Conservation (phyloP, 1,284 basidiomycete species). For the Cystodermella granulosa region DNA sequence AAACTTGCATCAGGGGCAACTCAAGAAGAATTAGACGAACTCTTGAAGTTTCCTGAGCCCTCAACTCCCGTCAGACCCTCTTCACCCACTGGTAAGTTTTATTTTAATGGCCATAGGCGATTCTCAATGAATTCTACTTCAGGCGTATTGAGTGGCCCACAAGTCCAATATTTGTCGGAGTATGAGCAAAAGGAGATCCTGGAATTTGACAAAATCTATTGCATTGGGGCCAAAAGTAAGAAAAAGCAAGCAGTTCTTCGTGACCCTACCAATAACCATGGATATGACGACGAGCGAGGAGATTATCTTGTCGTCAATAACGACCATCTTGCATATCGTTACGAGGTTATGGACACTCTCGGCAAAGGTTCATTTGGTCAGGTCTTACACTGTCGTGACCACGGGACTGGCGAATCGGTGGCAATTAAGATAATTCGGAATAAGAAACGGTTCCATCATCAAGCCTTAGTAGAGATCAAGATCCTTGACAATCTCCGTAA, state of each 20-base stretch:
- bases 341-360: constrained; percentile 87
- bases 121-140: constrained; percentile 13
- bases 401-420: constrained; percentile 92
- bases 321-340: constrained; percentile 95
- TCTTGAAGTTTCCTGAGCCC: constrained; percentile 91
- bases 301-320: constrained; percentile 89
- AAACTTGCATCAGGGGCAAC: constrained; percentile 78
- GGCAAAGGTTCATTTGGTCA: constrained; percentile 99
- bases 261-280: constrained; percentile 80
- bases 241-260: constrained; percentile 77
- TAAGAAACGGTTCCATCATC: constrained; percentile 98
- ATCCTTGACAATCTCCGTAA: constrained; percentile 93
- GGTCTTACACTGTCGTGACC: constrained; percentile 93
- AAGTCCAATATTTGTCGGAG: constrained; percentile 66
- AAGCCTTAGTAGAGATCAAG: constrained; percentile 97
- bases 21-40: constrained; percentile 81
- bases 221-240: constrained; percentile 70
- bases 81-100: constrained; percentile 64
- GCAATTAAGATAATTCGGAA: constrained; percentile 99
- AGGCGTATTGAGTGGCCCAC: constrained; percentile 62
- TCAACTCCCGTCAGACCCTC: constrained; percentile 65
- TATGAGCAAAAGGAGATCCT: constrained; percentile 91
- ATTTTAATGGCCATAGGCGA: constrained; percentile 8
- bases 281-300: constrained; percentile 97
- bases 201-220: constrained; percentile 84